Conservation (phyloP, 106 monocot species). For the Ottelia alismoides region DNA sequence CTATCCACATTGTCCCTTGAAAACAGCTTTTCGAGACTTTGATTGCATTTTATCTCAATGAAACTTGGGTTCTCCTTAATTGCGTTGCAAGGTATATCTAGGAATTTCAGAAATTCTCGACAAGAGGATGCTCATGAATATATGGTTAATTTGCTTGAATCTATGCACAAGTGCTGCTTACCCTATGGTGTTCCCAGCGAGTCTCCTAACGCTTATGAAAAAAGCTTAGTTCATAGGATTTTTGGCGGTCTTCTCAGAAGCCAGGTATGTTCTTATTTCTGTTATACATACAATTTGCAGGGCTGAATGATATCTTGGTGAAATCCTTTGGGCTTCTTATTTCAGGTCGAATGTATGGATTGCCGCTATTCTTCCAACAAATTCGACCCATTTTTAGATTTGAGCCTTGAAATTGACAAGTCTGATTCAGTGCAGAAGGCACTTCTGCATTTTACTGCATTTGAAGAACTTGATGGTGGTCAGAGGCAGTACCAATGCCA, state of each 20-base stretch:
- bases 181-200: constrained; percentile 87
- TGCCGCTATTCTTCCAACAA: constrained; percentile 72
- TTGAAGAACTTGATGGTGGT: constrained; percentile 85
- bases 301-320: background rate
- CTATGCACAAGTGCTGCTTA: constrained; percentile 96
- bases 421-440: constrained; percentile 69
- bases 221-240: constrained; percentile 92
- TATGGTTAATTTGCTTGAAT: constrained; percentile 94
- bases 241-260: constrained; percentile 96
- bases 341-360: constrained; percentile 79
- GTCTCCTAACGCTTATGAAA: constrained; percentile 89
- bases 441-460: constrained; percentile 60
- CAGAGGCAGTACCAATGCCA: constrained; percentile 77
- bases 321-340: background rate
- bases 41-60: too few species aligned
- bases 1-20: too few species aligned
- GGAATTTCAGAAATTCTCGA: constrained; percentile 76
- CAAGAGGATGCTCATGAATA: constrained; percentile 99
- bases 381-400: constrained; percentile 90
- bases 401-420: constrained; percentile 81
- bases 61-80: too few species aligned
- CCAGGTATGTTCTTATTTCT: constrained; percentile 36
- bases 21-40: too few species aligned
- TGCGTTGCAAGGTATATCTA: constrained; percentile 52
- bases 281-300: background rate